Base-by-base conservation (phyloP, 2,329 filamentous ascomycete genomes). In the Aspergillus hortae region DNA sequence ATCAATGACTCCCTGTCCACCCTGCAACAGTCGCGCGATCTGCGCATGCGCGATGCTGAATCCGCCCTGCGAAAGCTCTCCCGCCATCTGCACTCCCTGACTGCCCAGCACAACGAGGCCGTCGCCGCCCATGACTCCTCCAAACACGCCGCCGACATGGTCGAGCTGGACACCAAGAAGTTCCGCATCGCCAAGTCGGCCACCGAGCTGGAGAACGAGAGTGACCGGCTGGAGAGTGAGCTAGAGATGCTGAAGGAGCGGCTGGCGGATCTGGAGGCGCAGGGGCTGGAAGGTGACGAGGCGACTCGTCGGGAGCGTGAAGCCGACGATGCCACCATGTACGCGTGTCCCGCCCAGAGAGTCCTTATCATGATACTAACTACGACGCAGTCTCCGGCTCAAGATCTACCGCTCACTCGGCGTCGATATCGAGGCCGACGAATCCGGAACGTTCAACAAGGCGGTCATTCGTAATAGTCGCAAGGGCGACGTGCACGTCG, bases 131-230 rank as follows among this genome's bases (percentile, higher is more conserved):
- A 95, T 76, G 89, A 90, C 58, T 83, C 89, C 0, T 81, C 86
- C 5, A 84, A 84, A 54, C 92, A 97, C 74, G 90, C 92, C 5
- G 85, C 85, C 33, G 84, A 89, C 66, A 96, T 97, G 56, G 81
- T 94, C 17, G 83, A 87, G 38, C 85, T 96, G 55, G 92, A 97
- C 73, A 95, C 90, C 1, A 86, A 92, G 61, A 96, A 96, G 68
- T 97, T 97, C 74, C 87, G 91, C 61, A 87, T 90, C 52, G 92
- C 92, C n/a, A 97, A 97, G 73, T 85, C 89, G 14, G 90, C 89
- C 0, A 87, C 84, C 1, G 92, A 97, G 68, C 78, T 94, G 6
- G 92, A 96, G 76, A 91, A 92, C 66, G 94, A 99, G 74, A 88
- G 89, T n/a, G 92, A 97, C 77, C 81, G 92, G n/a, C 77, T 97